phyloP scores from a whole-genome alignment of 108 stramenopile genomes.

The Cyclotella baltica region DNA sequence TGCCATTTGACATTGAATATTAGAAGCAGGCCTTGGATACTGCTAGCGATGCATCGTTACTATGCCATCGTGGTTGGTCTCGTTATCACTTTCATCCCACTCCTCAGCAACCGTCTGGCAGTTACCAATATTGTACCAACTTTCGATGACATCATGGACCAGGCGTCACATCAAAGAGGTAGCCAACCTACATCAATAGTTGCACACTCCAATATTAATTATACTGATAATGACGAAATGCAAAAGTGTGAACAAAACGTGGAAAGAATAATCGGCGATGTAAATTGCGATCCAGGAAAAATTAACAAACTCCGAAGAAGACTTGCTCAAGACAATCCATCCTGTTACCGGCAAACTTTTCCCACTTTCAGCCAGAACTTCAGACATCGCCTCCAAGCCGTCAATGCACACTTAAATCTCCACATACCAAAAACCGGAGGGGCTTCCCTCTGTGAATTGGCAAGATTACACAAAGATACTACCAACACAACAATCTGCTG shows the following conservation, averaged over 20 bases:
- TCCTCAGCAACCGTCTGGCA: too few relatives aligned
- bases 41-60: too few relatives aligned
- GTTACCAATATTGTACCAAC: too few relatives aligned
- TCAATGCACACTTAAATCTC: slow-evolving; percentile 9
- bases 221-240: too few relatives aligned
- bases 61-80: too few relatives aligned
- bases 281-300: slow-evolving; percentile 7
- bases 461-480: not conserved
- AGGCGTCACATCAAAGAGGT: too few relatives aligned
- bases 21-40: too few relatives aligned
- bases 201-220: too few relatives aligned
- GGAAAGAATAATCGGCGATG: not conserved
- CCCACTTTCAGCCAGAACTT: not conserved
- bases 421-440: slow-evolving; percentile 36
- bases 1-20: too few relatives aligned
- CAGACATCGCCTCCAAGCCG: not conserved
- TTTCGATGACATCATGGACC: too few relatives aligned
- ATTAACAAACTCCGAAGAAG: slow-evolving; percentile 21
- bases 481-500: slow-evolving; percentile 8
- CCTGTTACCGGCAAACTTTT: slow-evolving; percentile 10
- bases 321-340: slow-evolving; percentile 14
- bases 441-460: slow-evolving; percentile 11
- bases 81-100: too few relatives aligned
- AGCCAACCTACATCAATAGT: too few relatives aligned
- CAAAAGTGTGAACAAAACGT: not conserved